Evolutionary conservation across 2,329 filamentous ascomycete species (phyloP).

Genomic region (Fusarium austroafricanum): DNA sequence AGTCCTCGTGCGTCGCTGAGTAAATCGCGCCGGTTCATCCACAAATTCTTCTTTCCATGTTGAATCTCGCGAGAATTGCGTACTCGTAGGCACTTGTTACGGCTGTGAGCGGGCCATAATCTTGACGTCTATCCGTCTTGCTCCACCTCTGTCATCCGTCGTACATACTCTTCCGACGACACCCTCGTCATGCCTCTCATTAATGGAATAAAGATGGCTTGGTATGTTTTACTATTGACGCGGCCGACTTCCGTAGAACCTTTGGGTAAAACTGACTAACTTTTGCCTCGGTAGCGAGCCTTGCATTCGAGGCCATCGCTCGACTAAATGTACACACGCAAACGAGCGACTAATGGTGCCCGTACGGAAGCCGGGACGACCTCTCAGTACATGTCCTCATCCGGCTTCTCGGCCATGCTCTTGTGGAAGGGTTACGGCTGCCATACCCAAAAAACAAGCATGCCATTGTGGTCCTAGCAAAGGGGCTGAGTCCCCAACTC

Average conservation of each 20-base stretch:
- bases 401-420: constrained; percentile 70
- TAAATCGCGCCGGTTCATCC: constrained; percentile 13
- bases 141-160: constrained; percentile 31
- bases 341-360: constrained; percentile 75
- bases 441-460: constrained; percentile 68
- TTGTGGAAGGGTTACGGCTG: constrained; percentile 72
- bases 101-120: constrained; percentile 32
- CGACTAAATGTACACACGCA: constrained; percentile 78
- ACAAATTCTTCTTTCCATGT: constrained; percentile 32
- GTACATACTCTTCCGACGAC: constrained; percentile 22
- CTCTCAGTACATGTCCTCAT: constrained; percentile 76
- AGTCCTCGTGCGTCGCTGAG: constrained; percentile 21
- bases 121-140: constrained; percentile 11
- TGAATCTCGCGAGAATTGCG: constrained; percentile 15
- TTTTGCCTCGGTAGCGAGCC: constrained; percentile 66
- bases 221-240: constrained; percentile 62
- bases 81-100: constrained; percentile 32
- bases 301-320: constrained; percentile 80
- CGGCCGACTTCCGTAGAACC: background rate
- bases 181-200: constrained; percentile 70
- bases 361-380: constrained; percentile 78
- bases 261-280: constrained; percentile 23
- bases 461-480: constrained; percentile 62
- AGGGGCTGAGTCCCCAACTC: constrained; percentile 39
- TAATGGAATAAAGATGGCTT: constrained; percentile 78